Percentiles rank a stretch among this genome's conserved stretches.
Conservation (phyloP, 768 basidiomycete species). For the Leccinellum rugosiceps region DNA sequence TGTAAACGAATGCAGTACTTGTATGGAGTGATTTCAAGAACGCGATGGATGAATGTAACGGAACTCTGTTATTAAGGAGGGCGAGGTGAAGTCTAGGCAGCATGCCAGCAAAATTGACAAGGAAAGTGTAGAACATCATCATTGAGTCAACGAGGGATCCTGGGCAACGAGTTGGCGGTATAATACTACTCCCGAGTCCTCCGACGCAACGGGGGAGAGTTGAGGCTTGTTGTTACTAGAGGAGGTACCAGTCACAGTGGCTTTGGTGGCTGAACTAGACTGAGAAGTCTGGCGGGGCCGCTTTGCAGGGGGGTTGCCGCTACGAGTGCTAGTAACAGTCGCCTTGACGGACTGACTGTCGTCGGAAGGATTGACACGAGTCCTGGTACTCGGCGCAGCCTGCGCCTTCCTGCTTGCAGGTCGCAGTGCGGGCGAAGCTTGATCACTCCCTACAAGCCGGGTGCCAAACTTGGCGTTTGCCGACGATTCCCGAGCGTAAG, state of each 20-base stretch:
- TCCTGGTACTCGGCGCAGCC: constrained; percentile 40
- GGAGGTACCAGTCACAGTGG: constrained; percentile 31
- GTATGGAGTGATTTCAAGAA: constrained; percentile 22
- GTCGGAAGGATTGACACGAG: constrained; percentile 51
- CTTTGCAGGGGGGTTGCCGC: constrained; percentile 41
- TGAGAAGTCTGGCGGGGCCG: constrained; percentile 72
- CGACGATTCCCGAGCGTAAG: constrained; percentile 77
- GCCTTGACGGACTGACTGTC: constrained; percentile 66
- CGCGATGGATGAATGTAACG: constrained; percentile 17
- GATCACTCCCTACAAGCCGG: constrained; percentile 61
- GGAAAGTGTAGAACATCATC: constrained; percentile 14
- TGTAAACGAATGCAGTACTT: constrained; percentile 29
- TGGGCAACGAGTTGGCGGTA: constrained; percentile 80
- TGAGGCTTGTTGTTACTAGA: constrained; percentile 33
- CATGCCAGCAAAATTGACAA: constrained; percentile 5
- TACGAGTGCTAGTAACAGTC: constrained; percentile 66
- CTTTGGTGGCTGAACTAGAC: constrained; percentile 56
- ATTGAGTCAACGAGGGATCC: constrained; percentile 61
- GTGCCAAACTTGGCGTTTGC: constrained; percentile 93
- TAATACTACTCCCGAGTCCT: constrained; percentile 79
- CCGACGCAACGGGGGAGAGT: constrained; percentile 66
- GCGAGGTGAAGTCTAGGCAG: constrained; percentile 17
- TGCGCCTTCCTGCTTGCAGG: constrained; percentile 63
- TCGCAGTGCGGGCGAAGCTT: constrained; percentile 39
- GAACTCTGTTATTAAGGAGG: constrained; percentile 21